Conservation (phyloP, 169 alveolate species). For the Cryptosporidium sp. region DNA sequence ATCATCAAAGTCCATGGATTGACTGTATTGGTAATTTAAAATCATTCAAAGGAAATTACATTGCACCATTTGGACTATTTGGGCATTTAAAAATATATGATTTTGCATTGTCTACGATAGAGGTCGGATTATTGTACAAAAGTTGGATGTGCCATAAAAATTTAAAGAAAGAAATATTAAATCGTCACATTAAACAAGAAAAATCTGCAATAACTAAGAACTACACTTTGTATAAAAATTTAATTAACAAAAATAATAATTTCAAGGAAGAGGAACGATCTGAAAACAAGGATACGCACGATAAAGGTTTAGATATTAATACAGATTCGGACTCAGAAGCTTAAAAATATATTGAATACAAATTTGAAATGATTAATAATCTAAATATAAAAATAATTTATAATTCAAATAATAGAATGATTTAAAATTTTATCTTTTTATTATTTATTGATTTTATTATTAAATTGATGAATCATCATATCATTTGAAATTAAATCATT, state of each 20-base stretch:
- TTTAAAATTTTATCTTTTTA: not conserved
- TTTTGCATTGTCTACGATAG: slow-evolving; percentile 59
- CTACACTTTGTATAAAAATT: slow-evolving; percentile 9
- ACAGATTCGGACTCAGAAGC: not conserved
- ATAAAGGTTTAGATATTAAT: not conserved
- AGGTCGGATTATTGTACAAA: slow-evolving; percentile 56
- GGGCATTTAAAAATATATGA: slow-evolving; percentile 73
- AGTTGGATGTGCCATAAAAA: slow-evolving; percentile 53
- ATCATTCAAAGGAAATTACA: slow-evolving; percentile 56
- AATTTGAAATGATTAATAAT: not conserved
- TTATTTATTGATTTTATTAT: not conserved
- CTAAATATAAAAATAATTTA: not conserved
- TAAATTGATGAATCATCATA: slow-evolving; percentile 59
- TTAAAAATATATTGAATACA: not conserved
- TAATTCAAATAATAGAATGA: not conserved
- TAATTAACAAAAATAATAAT: not conserved
- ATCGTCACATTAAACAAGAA: slow-evolving; percentile 63
- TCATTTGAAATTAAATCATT: slow-evolving; percentile 66
- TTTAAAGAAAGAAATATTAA: slow-evolving; percentile 56
- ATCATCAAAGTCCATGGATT: slow-evolving; percentile 76
- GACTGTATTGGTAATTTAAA: slow-evolving; percentile 71
- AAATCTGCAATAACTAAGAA: slow-evolving; percentile 54
- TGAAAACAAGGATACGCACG: not conserved
- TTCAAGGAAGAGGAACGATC: not conserved
- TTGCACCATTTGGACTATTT: slow-evolving; percentile 74